Evolutionary conservation across 2,329 filamentous ascomycete species (phyloP), one percentile per base, ranked within the genome.

Genomic region (Pseudonectria foliicola): DNA sequence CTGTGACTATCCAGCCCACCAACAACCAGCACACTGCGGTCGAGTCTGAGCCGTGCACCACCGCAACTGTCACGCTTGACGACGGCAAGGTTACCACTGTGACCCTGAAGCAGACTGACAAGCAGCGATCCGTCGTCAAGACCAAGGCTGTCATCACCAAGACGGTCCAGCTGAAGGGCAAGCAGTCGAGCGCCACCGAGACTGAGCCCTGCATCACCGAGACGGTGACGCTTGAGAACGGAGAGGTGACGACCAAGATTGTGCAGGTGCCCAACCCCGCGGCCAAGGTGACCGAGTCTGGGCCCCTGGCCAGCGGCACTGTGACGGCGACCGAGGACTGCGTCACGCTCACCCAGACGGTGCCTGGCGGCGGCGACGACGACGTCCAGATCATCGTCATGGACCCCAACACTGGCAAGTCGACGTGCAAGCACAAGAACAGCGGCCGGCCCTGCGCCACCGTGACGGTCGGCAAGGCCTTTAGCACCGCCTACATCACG

Each of bases 341-440:
- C 33, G 39, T 29, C 16, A 55, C 54, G 3, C 33, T 53, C 11
- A 48, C 49, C 12, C 41, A 48, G 18, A 52, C 48, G 7, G 45
- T 50, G 7, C 39, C 39, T 14, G 44, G 43, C 12, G 46, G 43
- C 7, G 40, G 40, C 2, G 45, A 41, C 11, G 35, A 54, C 34
- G 54, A 57, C 13, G 50, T 61, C 16, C 50, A 60, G 27, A 47
- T 57, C 27, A 53, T 50, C 39, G 45, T 58, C 27, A 52, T 56
- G 31, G 49, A 61, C 36, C 50, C 50, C 25, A 44, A 45, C 37
- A 58, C 52, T 7, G 57, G 57, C 21, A 43, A 55, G 33, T 46
- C 44, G 5, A 47, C 38, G 7, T 60, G 57, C 46, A 46, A 34
- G 39, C 50, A 40, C 27, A 43, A 52, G 39, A 37, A 51, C 31